These are phyloP conservation scores for Talaromyces sp. DNA, from an alignment of 2,329 filamentous ascomycete species.

Conservation along the genomic window DNA sequence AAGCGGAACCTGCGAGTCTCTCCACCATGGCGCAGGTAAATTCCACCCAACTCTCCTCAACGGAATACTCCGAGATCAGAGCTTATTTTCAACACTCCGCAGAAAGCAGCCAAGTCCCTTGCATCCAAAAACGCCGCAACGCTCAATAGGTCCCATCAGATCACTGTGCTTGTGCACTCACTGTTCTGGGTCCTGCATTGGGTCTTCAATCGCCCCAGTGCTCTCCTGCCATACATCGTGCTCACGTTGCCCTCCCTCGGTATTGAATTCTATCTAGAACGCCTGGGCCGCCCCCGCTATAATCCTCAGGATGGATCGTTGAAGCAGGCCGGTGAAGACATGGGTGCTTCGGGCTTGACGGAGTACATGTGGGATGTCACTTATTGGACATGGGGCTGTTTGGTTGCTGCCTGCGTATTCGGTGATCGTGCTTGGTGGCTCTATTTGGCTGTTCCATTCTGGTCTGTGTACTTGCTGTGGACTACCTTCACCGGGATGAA, in stretches of 20 bases:
- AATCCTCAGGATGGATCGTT: conserved; percentile 61
- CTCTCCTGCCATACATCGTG: conserved; percentile 61
- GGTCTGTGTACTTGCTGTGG: conserved; percentile 43
- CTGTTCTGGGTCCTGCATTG: conserved; percentile 70
- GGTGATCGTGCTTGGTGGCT: conserved; percentile 75
- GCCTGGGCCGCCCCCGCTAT: conserved; percentile 72
- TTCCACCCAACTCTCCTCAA: not conserved
- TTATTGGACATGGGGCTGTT: conserved; percentile 85
- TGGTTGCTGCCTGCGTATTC: conserved; percentile 65
- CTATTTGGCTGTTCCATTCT: conserved; percentile 48
- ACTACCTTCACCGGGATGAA: conserved; percentile 44
- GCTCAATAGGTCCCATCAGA: conserved; percentile 76
- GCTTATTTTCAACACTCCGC: not conserved
- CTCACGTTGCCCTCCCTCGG: conserved; percentile 69
- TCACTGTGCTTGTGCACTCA: conserved; percentile 64
- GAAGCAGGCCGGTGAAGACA: conserved; percentile 75
- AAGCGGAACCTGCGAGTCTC: not conserved
- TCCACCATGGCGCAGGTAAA: conserved; percentile 18
- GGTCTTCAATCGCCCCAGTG: conserved; percentile 57
- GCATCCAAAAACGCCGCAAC: conserved; percentile 73
- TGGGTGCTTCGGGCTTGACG: conserved; percentile 79
- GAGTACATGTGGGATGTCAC: conserved; percentile 98
- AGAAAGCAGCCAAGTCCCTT: conserved; percentile 52
- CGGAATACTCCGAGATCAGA: conserved; percentile 6
- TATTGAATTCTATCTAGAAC: conserved; percentile 82